These are phyloP conservation scores for Metschnikowia peoriensis DNA, from an alignment of 805 yeast species.

Conservation along the genomic window DNA sequence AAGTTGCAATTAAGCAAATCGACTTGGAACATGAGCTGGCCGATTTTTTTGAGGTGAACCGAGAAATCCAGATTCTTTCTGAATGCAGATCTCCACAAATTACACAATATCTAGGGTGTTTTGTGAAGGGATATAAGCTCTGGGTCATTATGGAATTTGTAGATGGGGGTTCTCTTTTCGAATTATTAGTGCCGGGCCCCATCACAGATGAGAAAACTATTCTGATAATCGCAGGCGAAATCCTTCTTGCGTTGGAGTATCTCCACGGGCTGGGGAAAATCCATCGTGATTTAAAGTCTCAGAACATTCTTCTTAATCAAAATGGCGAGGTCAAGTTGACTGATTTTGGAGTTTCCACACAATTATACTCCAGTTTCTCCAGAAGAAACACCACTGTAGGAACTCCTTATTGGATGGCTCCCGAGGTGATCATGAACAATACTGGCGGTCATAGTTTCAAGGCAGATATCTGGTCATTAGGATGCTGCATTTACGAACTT, in stretches of 20 bases:
- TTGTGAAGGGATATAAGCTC: constrained; percentile 63
- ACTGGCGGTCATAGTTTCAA: constrained; percentile 54
- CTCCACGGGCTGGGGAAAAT: constrained; percentile 73
- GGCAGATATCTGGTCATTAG: constrained; percentile 80
- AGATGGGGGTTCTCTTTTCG: constrained; percentile 76
- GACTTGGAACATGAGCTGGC: constrained; percentile 65
- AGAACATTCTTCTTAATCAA: constrained; percentile 37
- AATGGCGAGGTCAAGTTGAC: constrained; percentile 43
- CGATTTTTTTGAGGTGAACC: constrained; percentile 69
- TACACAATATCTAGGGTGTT: constrained; percentile 69
- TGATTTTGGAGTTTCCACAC: constrained; percentile 47
- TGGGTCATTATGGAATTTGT: constrained; percentile 82
- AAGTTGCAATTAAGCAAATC: constrained; percentile 63
- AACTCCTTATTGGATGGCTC: constrained; percentile 67
- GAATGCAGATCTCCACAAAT: constrained; percentile 63
- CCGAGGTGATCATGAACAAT: constrained; percentile 55
- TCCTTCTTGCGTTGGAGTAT: constrained; percentile 61
- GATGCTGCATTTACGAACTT: constrained; percentile 74
- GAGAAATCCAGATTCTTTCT: constrained; percentile 66
- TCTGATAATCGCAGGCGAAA: constrained; percentile 51
- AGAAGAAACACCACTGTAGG: constrained; percentile 49
- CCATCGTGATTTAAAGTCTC: constrained; percentile 53
- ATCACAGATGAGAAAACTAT: constrained; percentile 52
- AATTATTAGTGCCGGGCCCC: constrained; percentile 58
- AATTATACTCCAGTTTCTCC: constrained; percentile 41